Evolutionary conservation across 2,329 filamentous ascomycete species (phyloP), one percentile per base, ranked within the genome.

Genomic region (Paecilomyces dactylethromorphus): DNA sequence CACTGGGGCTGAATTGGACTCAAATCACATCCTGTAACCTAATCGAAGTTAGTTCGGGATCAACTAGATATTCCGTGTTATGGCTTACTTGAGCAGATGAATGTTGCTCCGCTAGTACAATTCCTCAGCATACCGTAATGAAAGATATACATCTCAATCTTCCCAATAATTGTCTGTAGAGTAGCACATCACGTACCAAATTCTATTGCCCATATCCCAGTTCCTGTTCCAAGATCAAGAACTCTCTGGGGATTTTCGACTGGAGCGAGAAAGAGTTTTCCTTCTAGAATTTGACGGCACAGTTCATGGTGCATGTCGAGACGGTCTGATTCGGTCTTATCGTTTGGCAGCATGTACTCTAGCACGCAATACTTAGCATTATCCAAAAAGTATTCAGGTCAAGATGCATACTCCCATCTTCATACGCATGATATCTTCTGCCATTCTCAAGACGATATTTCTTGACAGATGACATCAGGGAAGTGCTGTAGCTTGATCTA

Each of bases 121-220:
- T n/a, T 6, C 13, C 1, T 39, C 13, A 39, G 35, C 18, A 18
- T n/a, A n/a, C n/a, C n/a, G n/a, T 39, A 39, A 29, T 7, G 7
- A 29, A 3, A 33, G 32, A 33, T 13, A 39, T 39, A 15, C 12
- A 13, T 15, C 6, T 33, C 3, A 4, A 15, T 3, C 6, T 15
- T 13, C 15, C 35, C 12, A 6, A n/a, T 13, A n/a, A 39, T 15
- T 6, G 5, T 39, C 2, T n/a, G 4, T 15, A 13, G 24, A 15
- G 35, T 4, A 6, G n/a, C 6, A 2, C 3, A 15, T 3, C 3
- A 39, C 35, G 6, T 39, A 39, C 35, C 35, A 39, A 39, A 39
- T 3, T 81, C 77, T n/a, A 84, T 79, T 2, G 83, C 83, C 84
- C 84, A 87, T 50, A 84, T 76, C 7, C 80, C 80, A 3, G 78